These are phyloP conservation scores for Phoma sp. DNA, from an alignment of 2,329 filamentous ascomycete species.

Conservation along the genomic window DNA sequence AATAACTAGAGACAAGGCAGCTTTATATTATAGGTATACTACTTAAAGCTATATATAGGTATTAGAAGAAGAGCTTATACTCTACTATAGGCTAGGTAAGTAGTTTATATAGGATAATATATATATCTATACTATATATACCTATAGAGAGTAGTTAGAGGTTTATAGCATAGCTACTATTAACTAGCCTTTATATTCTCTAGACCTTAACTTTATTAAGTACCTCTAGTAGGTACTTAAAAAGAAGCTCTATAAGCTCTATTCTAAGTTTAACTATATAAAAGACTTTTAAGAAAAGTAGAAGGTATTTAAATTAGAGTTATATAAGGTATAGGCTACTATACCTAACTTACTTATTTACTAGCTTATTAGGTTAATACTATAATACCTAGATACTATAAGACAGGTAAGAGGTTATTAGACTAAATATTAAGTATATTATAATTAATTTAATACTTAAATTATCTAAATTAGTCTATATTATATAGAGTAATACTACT, in stretches of 20 bases:
- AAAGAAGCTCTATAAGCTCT: conserved; percentile 14
- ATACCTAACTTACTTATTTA: conserved; percentile 9
- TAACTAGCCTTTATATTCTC: conserved; percentile 27
- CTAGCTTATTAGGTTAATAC: conserved; percentile 7
- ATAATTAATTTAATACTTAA: no score
- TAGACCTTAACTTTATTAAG: conserved; percentile 33
- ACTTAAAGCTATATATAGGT: no score
- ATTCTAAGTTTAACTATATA: conserved; percentile 13
- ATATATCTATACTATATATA: conserved; percentile 21
- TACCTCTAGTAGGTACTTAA: conserved; percentile 30
- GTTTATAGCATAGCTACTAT: conserved; percentile 18
- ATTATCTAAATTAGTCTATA: no score
- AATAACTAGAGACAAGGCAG: conserved; percentile 17
- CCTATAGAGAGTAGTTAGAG: conserved; percentile 20
- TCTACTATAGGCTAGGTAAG: conserved; percentile 4
- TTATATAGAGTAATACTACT: no score
- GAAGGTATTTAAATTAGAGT: neutral
- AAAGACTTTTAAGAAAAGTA: neutral
- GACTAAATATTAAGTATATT: conserved; percentile 13
- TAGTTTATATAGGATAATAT: conserved; percentile 34
- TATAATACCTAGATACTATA: conserved; percentile 1
- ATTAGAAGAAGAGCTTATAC: conserved; percentile 12
- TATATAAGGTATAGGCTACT: conserved; percentile 9
- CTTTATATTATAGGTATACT: no score
- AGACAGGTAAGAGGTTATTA: neutral